These are phyloP conservation scores for Ogataea trehaloabstinens DNA, from an alignment of 805 yeast species.

Conservation along the genomic window DNA sequence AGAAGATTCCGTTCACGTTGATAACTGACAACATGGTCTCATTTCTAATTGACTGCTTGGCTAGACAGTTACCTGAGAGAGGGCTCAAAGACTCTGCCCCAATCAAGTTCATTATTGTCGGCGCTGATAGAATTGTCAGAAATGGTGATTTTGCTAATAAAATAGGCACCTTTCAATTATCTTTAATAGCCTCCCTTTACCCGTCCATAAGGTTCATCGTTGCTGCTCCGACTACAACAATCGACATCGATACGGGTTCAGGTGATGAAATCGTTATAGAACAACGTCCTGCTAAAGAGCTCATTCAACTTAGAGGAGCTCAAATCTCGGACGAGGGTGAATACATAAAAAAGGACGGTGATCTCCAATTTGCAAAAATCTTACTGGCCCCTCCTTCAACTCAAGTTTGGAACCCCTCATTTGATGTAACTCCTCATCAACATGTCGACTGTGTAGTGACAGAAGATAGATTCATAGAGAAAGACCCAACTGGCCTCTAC, in stretches of 20 bases:
- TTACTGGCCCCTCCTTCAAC: slow-evolving; percentile 85
- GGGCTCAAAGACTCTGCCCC: slow-evolving; percentile 46
- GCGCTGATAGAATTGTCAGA: slow-evolving; percentile 90
- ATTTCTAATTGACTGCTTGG: slow-evolving; percentile 56
- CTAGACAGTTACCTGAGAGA: slow-evolving; percentile 25
- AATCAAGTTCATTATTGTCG: slow-evolving; percentile 85
- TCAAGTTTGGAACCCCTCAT: slow-evolving; percentile 93
- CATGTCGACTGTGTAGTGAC: slow-evolving; percentile 88
- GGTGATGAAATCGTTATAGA: slow-evolving; percentile 85
- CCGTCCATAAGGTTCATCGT: slow-evolving; percentile 79
- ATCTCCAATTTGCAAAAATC: slow-evolving; percentile 45
- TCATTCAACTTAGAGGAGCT: slow-evolving; percentile 74
- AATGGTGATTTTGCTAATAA: slow-evolving; percentile 97
- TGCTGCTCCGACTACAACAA: slow-evolving; percentile 93
- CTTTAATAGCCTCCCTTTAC: slow-evolving; percentile 64
- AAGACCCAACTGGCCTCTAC: slow-evolving; percentile 50
- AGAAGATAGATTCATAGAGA: slow-evolving; percentile 61
- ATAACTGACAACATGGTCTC: slow-evolving; percentile 92
- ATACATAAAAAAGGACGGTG: slow-evolving; percentile 28
- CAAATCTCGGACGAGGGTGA: slow-evolving; percentile 35
- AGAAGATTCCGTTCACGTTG: slow-evolving; percentile 81
- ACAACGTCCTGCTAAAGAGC: slow-evolving; percentile 78
- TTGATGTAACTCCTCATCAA: slow-evolving; percentile 85
- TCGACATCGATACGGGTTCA: slow-evolving; percentile 61
- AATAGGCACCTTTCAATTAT: slow-evolving; percentile 90